Percentiles rank a stretch among this genome's conserved stretches.
Evolutionary conservation across 306 rosid species (phyloP).

Genomic region (Castanea crenata): DNA sequence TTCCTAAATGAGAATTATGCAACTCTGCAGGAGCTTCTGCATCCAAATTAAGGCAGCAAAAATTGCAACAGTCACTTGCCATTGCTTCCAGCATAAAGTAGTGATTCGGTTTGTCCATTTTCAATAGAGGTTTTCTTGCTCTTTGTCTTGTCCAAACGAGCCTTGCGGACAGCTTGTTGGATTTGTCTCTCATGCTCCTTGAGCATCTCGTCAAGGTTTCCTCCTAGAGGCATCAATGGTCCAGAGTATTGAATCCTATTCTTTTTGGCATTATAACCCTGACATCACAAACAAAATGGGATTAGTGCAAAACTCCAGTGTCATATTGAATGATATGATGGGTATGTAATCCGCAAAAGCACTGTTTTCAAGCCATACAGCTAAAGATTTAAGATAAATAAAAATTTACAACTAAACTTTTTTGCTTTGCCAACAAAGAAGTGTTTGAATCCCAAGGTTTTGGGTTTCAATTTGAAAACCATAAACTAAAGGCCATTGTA

Average conservation of each 20-base stretch:
- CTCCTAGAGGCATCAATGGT: slow-evolving; percentile 57
- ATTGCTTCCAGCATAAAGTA: slow-evolving; percentile 38
- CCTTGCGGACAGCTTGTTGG: slow-evolving; percentile 71
- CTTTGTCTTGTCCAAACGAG: slow-evolving; percentile 56
- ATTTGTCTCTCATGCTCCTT: slow-evolving; percentile 80
- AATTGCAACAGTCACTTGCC: slow-evolving; percentile 26
- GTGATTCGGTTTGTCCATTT: slow-evolving; percentile 48
- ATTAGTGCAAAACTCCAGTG: slow-evolving; percentile 11
- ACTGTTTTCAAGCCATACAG: not conserved
- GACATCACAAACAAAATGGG: slow-evolving; percentile 22
- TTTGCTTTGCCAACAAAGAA: not conserved
- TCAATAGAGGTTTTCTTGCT: slow-evolving; percentile 30
- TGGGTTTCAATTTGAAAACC: too few relatives aligned
- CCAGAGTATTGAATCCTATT: slow-evolving; percentile 64
- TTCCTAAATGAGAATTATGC: not conserved
- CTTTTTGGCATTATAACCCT: slow-evolving; percentile 50
- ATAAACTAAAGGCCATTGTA: slow-evolving; percentile 1
- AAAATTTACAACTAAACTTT: not conserved
- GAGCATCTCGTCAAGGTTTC: slow-evolving; percentile 71
- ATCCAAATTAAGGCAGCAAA: slow-evolving; percentile 18
- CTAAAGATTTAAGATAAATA: slow-evolving; percentile 2
- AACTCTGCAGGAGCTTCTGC: slow-evolving; percentile 24
- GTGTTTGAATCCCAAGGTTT: too few relatives aligned
- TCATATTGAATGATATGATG: slow-evolving; percentile 5
- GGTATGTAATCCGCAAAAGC: not conserved